These are phyloP conservation scores for Plasmodium chabaudi DNA, from an alignment of 169 alveolate species.

Conservation along the genomic window DNA sequence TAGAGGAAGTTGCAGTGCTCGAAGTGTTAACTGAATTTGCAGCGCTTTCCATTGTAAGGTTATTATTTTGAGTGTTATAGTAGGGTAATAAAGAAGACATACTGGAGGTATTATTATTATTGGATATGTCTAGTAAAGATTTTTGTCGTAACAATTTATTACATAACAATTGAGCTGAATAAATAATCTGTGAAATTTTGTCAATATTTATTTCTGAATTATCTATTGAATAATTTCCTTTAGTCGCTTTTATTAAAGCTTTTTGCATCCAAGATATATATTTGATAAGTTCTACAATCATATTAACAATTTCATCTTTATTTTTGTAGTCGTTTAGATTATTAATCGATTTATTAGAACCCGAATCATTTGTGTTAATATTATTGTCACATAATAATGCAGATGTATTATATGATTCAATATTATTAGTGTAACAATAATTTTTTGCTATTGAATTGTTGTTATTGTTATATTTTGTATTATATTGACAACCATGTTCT, in stretches of 20 bases:
- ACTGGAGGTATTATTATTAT: neutral
- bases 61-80: neutral
- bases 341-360: neutral
- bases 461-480: neutral
- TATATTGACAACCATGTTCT: slow-evolving; percentile 11
- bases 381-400: neutral
- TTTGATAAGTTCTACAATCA: slow-evolving; percentile 56
- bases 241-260: slow-evolving; percentile 38
- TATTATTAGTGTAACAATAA: neutral
- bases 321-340: slow-evolving; percentile 1
- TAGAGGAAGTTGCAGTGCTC: neutral
- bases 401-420: neutral
- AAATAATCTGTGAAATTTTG: slow-evolving; percentile 22
- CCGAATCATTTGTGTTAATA: neutral
- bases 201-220: slow-evolving; percentile 39
- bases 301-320: slow-evolving; percentile 40
- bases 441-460: neutral
- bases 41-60: neutral
- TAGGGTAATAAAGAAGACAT: neutral
- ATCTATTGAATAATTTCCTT: slow-evolving; percentile 35
- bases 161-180: slow-evolving; percentile 47
- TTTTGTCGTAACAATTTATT: slow-evolving; percentile 40
- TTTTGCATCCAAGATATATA: slow-evolving; percentile 69
- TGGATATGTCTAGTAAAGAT: neutral
- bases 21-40: neutral